Base-by-base conservation (phyloP, 805 yeast species). In the Hemisphaericaspora nanyangensis region DNA sequence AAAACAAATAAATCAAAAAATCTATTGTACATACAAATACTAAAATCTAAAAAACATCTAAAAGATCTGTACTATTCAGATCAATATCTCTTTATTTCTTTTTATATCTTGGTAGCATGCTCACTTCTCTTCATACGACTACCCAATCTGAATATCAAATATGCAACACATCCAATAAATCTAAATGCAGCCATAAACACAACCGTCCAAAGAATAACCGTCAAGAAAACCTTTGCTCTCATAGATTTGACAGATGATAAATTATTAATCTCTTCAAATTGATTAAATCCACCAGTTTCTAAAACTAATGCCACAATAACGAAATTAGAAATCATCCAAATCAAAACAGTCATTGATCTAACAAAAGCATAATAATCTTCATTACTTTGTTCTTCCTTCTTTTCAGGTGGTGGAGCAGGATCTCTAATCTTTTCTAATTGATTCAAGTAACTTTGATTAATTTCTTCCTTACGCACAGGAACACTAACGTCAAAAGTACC, bases 121-220 rank as follows among this genome's bases (percentile, higher is more conserved):
- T 45, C 46, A 27, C 44, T 38, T 7, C 39, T 34, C 36, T 35
- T 45, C 42, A 45, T 42, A 27, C 46, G 24, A 19, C 43, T 42
- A 8, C 44, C 49, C 31, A 63, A 52, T 45, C 73, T 58, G 43
- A 58, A 62, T 12, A 65, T 37, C 56, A 79, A 65, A 55, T 77
- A 79, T 16, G 64, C 39, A 8, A 65, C 43, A 49, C 81, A 73
- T 7, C 85, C 85, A 35, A 74, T 44, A 43, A 79, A 68, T 31
- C 84, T 55, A 60, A 80, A 70, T 7, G 73, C 55, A 1, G 85
- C 82, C 65, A 80, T 63, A 32, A 77, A 72, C 2, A 84, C 83
- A 30, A 77, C 82, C 29, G 76, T 56, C 82, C 84, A 78, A 42
- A 79, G 68, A 42, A 80, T 62, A 17, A 79, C 77, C 12, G 77